Conservation (phyloP, 2,329 filamentous ascomycete species). For the Metarhizium humberi region DNA sequence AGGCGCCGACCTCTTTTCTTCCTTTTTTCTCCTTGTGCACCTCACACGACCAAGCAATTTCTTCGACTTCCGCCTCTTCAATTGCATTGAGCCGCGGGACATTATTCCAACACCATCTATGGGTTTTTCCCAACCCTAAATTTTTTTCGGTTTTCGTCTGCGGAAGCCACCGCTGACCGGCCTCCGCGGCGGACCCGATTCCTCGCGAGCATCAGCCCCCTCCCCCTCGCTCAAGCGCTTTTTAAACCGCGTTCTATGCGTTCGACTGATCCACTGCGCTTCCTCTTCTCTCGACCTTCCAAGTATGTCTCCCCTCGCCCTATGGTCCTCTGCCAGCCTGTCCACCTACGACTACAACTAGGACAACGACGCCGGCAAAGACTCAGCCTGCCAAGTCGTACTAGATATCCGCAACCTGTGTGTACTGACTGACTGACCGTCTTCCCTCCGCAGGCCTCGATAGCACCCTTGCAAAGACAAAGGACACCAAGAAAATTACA, state of each 20-base stretch:
- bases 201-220: not conserved
- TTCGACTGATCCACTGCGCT: constrained; percentile 82
- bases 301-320: constrained; percentile 52
- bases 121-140: not conserved
- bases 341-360: constrained; percentile 4
- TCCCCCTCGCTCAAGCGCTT: not conserved
- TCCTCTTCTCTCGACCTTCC: constrained; percentile 79
- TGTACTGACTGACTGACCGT: no score
- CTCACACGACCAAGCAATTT: constrained; percentile 1
- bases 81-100: not conserved
- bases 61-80: not conserved
- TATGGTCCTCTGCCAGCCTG: not conserved
- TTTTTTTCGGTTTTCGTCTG: not conserved
- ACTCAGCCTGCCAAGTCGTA: no score
- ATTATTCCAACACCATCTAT: not conserved
- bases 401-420: no score
- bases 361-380: no score
- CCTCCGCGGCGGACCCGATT: constrained; percentile 1
- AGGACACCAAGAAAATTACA: not conserved
- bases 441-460: constrained; percentile 39
- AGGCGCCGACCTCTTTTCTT: not conserved
- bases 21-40: not conserved
- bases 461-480: constrained; percentile 37
- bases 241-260: constrained; percentile 59
- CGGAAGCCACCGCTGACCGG: not conserved